Evolutionary conservation across 1,284 basidiomycete genomes (phyloP).

Genomic region (Ustilago loliicola): DNA sequence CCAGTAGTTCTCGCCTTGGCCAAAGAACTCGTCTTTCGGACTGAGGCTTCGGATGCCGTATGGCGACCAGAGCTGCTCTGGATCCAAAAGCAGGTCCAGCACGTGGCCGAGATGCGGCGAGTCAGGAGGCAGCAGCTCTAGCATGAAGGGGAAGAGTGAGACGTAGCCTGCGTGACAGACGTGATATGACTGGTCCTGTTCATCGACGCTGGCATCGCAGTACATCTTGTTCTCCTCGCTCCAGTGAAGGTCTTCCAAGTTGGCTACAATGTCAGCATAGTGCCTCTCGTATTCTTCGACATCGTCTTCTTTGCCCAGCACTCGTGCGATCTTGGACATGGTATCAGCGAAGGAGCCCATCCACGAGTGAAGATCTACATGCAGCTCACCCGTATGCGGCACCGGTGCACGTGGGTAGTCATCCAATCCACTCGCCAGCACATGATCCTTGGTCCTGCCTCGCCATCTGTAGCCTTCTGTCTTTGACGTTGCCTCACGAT

Average conservation of each 20-base stretch:
- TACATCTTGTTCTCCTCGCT: constrained; percentile 89
- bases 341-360: constrained; percentile 80
- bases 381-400: constrained; percentile 89
- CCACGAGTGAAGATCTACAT: constrained; percentile 92
- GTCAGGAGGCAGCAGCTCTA: constrained; percentile 76
- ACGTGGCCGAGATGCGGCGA: constrained; percentile 84
- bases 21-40: constrained; percentile 85
- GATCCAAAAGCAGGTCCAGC: constrained; percentile 83
- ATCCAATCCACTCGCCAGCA: constrained; percentile 92
- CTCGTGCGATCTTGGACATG: constrained; percentile 62
- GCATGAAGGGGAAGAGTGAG: constrained; percentile 90
- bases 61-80: constrained; percentile 87
- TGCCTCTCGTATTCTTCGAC: constrained; percentile 80
- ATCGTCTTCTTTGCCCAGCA: constrained; percentile 84
- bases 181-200: constrained; percentile 87
- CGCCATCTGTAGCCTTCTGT: constrained; percentile 94
- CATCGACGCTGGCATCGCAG: constrained; percentile 86
- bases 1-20: constrained; percentile 95
- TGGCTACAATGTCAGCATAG: constrained; percentile 82
- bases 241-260: constrained; percentile 95
- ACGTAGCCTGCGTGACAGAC: constrained; percentile 93
- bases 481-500: constrained; percentile 82
- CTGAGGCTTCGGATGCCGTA: constrained; percentile 90
- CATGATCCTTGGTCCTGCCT: constrained; percentile 86
- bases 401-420: constrained; percentile 87